phyloP scores from a whole-genome alignment of 306 rosid species.

The Fragaria iinumae region DNA sequence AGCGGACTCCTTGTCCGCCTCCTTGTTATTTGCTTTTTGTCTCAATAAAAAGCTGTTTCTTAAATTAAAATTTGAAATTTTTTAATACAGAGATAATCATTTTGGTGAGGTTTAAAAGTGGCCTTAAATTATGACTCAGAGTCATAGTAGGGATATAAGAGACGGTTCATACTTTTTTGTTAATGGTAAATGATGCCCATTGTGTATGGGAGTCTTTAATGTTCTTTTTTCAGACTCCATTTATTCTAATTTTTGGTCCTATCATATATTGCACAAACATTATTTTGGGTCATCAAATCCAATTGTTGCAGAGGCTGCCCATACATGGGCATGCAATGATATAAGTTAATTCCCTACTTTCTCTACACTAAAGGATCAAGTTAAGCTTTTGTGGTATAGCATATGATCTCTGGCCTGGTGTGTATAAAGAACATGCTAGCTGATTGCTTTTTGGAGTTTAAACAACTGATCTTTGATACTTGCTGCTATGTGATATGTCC shows the following conservation, averaged over 20 bases:
- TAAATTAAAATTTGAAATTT: no score
- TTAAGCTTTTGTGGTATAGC: not conserved
- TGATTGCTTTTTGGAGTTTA: not conserved
- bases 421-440: not conserved
- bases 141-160: not conserved
- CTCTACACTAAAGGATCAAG: not conserved
- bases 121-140: not conserved
- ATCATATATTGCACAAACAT: not conserved
- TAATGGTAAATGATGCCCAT: not conserved
- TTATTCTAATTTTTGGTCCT: not conserved
- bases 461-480: not conserved
- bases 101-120: not conserved
- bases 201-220: not conserved
- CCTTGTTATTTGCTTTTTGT: no score
- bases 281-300: not conserved
- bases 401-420: not conserved
- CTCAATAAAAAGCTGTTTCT: no score
- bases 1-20: no score
- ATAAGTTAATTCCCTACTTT: not conserved
- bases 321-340: not conserved
- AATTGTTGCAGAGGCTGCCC: not conserved
- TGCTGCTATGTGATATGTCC: conserved; percentile 27
- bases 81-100: not conserved
- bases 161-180: not conserved
- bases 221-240: not conserved